Base-by-base conservation (phyloP, 345 rosid species). In the Eutrema heterophyllum region DNA sequence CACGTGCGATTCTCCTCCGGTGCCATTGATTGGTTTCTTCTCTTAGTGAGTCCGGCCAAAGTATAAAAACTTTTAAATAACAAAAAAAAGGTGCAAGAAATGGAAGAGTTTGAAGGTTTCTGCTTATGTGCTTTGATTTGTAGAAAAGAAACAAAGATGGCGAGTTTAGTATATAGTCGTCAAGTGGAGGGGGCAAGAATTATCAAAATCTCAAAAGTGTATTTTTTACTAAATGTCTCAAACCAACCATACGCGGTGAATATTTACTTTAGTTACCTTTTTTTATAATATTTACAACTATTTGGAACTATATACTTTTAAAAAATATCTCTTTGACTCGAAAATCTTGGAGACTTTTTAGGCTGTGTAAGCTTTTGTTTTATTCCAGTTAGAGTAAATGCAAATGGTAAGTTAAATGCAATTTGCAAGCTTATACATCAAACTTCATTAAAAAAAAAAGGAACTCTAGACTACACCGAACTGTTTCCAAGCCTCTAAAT, bases 1-100 rank as follows among this genome's bases (percentile, higher is more conserved):
- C 87, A 86, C 11, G 80, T 75, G 52, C 50, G 38, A 27, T 54
- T 74, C 32, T 74, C 78, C 38, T 74, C 73, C 4, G 62, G 48
- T 59, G 68, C 63, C 78, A 74, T 74, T 49, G 67, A 18, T 36
- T 56, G 15, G 52, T 65, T 27, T 46, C 15, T 57, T 27, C 27
- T 48, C 55, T 10, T 43, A 7, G 49, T 44, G 49, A 61, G 43
- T 30, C 44, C 35, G 48, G 27, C 54, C 39, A 64, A 49, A 54
- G 1, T 55, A 64, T 45, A 64, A 3, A 43, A 40, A 53, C 14
- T 26, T 12, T 35, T 35, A 33, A 49, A 33, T 14, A 65, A 9
- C 12, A 39, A 27, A 49, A 49, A 45, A 24, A 2, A 16, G 15
- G 16, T 46, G 52, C 50, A 49, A 57, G 38, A 32, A 48, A 49